Evolutionary conservation across 2,329 filamentous ascomycete species (phyloP).

Genomic region (Cladosporium austrohemisphaericum): DNA sequence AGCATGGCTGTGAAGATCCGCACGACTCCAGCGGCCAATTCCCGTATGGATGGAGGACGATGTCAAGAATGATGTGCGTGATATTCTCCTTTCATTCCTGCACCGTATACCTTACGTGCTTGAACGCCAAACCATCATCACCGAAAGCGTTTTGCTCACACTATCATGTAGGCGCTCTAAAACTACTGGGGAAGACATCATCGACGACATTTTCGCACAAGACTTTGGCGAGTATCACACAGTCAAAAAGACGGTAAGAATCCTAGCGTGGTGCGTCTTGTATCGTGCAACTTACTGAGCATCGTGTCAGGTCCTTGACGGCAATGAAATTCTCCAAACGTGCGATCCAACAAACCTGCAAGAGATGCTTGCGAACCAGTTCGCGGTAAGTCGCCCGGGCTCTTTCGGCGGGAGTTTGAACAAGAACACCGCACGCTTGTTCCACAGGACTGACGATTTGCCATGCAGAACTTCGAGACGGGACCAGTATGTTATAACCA

Average conservation of each 20-base stretch:
- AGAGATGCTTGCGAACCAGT: conserved; percentile 50
- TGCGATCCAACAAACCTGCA: conserved; percentile 53
- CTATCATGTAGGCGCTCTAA: not conserved
- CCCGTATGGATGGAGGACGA: not conserved
- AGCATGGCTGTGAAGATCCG: conserved; percentile 16
- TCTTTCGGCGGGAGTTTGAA: not conserved
- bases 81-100: too few species aligned
- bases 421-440: not conserved
- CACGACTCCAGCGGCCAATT: conserved; percentile 6
- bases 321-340: conserved; percentile 20
- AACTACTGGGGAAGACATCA: conserved; percentile 18
- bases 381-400: conserved; percentile 36
- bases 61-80: conserved; percentile 2
- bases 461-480: conserved; percentile 42
- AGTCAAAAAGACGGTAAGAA: conserved; percentile 5
- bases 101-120: too few species aligned
- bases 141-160: too few species aligned
- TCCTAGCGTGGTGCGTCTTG: too few species aligned
- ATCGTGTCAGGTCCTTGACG: conserved; percentile 18
- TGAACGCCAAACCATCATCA: too few species aligned
- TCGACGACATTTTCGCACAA: conserved; percentile 22
- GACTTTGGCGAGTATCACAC: conserved; percentile 13
- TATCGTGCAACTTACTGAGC: too few species aligned
- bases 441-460: too few species aligned
- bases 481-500: conserved; percentile 19